Base-by-base conservation (phyloP, 2,329 filamentous ascomycete species). In the Colletotrichum sp. region DNA sequence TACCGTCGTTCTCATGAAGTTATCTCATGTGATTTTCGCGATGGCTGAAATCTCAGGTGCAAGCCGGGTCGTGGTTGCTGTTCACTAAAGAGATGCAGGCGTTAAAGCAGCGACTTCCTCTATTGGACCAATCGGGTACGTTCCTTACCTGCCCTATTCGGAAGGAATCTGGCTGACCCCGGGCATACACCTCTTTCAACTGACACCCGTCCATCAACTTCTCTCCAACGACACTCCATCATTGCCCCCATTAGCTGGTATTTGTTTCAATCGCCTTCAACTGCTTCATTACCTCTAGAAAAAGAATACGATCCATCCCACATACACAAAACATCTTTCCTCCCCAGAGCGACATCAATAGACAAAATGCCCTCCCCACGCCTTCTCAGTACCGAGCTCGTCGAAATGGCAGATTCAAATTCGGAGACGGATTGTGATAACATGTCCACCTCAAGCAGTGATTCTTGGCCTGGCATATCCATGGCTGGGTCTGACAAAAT, bases 21-120 rank as follows among this genome's bases (percentile, higher is more conserved):
- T 6, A 48, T 12, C 18, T 5, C 39, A 12, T 48, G 39, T 48
- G 1, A 48, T n/a, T 48, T 48, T 21, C 34, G 18, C 39, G 18
- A 48, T 48, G 39, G 39, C 39, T 48, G 39, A 48, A 2, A 26
- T 26, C 26, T 26, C 24, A 24, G 26, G 26, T 2, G 26, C 26
- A 26, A 2, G 26, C 5, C 26, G 26, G 1, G 39, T 48, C 39
- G 18, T n/a, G 18, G 9, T n/a, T 43, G 39, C 39, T 43, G 18
- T 43, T 2, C 39, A n/a, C 1, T 1, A 0, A 43, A 48, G 0
- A 48, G 39, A 48, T n/a, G 18, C 1, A n/a, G 28, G 0, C n/a
- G 10, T 34, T 5, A 34, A 34, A 61, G 59, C 59, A 61, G 59
- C 18, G n/a, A n/a, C 59, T 12, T 18, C 18, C 26, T 2, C 10